Evolutionary conservation across 1,284 basidiomycete genomes (phyloP), one percentile per base, ranked within the genome.

Genomic region (Ceratobasidium sp.): DNA sequence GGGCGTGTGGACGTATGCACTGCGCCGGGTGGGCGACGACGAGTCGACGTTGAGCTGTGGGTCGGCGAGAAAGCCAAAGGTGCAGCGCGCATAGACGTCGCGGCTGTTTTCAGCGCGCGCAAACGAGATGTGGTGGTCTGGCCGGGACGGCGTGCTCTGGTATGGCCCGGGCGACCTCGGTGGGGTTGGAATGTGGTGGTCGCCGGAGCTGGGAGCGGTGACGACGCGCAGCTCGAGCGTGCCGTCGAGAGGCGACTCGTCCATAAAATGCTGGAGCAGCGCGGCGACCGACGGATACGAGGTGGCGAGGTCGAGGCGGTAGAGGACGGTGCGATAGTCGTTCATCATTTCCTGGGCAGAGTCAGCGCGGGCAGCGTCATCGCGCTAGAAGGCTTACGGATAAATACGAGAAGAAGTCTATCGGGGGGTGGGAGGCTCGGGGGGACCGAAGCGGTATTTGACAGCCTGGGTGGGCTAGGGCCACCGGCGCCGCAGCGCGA

Each of bases 321-420:
- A 69, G 33, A 69, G 53, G 4, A 69, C 21, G n/a, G 64, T 58
- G 38, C 64, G 64, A n/a, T 69, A 69, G 64, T 69, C 64, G 53
- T 58, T 69, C 64, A 58, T 69, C 64, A 69, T 69, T 40, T 38
- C 58, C 64, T 69, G 25, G 53, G 23, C 38, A 56, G 36, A 21
- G 36, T 36, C 21, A 9, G 63, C 18, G 30, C 53, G 51, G 58
- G 25, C 8, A 49, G n/a, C 3, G 18, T 21, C n/a, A 49, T 21
- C 48, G 48, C 48, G 48, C 48, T 49, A 49, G 48, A 53, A 53
- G 14, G 18, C 30, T 38, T 12, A 49, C 25, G 25, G 40, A 28
- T 16, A 28, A 1, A 44, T 44, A 23, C 21, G 51, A 36, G 51
- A 44, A 56, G 51, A 67, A 67, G 64, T 53, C 5, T 66, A 51